A percentile compares a stretch with the other conserved stretches of the same genome.
Evolutionary conservation across 495 filamentous ascomycete genomes (phyloP).

Genomic region (Penicillium mononematosum): DNA sequence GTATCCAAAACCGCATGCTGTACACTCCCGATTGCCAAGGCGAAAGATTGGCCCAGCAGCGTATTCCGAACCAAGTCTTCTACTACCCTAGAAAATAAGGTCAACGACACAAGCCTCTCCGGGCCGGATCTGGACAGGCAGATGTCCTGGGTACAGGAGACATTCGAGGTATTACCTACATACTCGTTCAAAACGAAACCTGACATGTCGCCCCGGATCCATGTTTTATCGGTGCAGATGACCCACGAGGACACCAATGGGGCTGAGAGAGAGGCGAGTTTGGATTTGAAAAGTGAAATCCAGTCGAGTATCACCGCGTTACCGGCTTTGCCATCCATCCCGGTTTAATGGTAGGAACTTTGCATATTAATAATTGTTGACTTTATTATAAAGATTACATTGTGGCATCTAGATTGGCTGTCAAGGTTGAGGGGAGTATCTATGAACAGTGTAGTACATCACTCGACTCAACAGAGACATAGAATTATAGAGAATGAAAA

Average conservation of each 20-base stretch:
- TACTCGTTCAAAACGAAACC: constrained; percentile 38
- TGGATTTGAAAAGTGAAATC: constrained; percentile 18
- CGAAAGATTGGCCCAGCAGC: constrained; percentile 37
- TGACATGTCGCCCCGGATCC: constrained; percentile 33
- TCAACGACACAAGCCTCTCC: constrained; percentile 10
- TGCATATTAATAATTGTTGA: background rate
- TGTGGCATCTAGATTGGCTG: constrained; percentile 17
- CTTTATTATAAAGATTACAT: background rate
- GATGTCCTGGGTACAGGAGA: constrained; percentile 37
- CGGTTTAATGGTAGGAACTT: background rate
- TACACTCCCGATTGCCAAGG: constrained; percentile 12
- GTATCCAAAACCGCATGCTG: constrained; percentile 24
- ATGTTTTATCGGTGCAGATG: constrained; percentile 36
- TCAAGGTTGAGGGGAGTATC: constrained; percentile 6
- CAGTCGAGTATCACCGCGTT: constrained; percentile 42
- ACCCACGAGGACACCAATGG: constrained; percentile 24
- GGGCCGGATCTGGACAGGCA: constrained; percentile 25
- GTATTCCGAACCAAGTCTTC: constrained; percentile 36
- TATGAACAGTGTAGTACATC: constrained; percentile 1
- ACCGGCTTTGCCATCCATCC: constrained; percentile 29
- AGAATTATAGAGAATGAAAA: background rate
- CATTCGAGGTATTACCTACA: constrained; percentile 33
- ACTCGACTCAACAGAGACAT: background rate
- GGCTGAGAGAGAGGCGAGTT: constrained; percentile 5
- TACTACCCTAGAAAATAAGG: constrained; percentile 11